Base-by-base conservation (phyloP, 352 stramenopile species). In the Pilasporangium apinafurcum region DNA sequence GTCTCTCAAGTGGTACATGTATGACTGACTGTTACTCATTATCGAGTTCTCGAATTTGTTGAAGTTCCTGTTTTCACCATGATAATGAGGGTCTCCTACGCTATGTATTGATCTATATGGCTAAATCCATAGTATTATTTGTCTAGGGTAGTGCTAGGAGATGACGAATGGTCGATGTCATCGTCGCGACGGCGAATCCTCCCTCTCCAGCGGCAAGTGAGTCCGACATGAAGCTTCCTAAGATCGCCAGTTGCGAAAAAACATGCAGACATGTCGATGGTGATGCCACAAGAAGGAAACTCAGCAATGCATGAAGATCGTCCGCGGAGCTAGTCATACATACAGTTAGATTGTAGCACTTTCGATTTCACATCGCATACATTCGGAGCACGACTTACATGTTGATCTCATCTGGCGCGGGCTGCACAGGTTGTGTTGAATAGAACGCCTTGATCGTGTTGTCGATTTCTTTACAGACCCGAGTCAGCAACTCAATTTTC, bases 191-290 rank as follows among this genome's bases (percentile, higher is more conserved):
- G 1, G 69, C 73, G 38, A 83, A 86, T 0, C 69, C 67, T 21
- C 72, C 54, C 25, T 65, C 65, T 5, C 73, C 65, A 12, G 52
- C 55, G 8, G 32, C 40, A n/a, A 41, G 53, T 37, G 34, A 49
- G 37, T 51, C 40, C 24, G 68, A 54, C 35, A 68, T 56, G 44
- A 75, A 85, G 48, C 72, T 71, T 12, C 73, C 65, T 1, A 89
- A 44, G 16, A 89, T 48, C 24, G 63, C 70, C 8, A 89, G 51
- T 35, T 86, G 76, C 8, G 76, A 81, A 41, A 68, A 75, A 18
- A 72, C 34, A 35, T 83, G 73, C 8, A 56, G 44, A 17, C 67
- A 75, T 2, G 58, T 59, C 7, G 57, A 63, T 8, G 70, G 68
- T 8, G 76, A 56, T 4, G 68, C 60, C 3, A 64, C 63, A 9